A percentile compares a stretch with the other conserved stretches of the same genome.
Evolutionary conservation across 1,284 basidiomycete genomes (phyloP).

Genomic region (Pulveroboletus sp.): DNA sequence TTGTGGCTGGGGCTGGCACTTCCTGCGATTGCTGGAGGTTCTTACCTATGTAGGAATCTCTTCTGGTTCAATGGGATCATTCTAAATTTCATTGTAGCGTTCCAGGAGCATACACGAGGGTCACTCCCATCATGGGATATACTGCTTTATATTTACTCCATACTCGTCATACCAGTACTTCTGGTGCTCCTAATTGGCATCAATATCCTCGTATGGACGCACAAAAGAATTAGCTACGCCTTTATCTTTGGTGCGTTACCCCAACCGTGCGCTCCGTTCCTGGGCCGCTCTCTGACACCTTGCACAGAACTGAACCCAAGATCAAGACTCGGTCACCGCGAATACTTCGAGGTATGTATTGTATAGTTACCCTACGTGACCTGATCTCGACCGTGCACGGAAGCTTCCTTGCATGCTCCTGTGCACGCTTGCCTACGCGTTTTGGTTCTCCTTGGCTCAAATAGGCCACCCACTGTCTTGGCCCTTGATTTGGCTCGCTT

Average conservation of each 20-base stretch:
- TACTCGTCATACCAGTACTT: constrained; percentile 73
- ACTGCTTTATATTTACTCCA: constrained; percentile 79
- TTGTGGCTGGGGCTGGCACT: constrained; percentile 75
- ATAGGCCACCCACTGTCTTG: constrained; percentile 62
- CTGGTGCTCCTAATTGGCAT: constrained; percentile 80
- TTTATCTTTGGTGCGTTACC: constrained; percentile 82
- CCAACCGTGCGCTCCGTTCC: neutral
- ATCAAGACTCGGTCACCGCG: constrained; percentile 74
- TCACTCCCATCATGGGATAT: constrained; percentile 73
- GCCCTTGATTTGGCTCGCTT: constrained; percentile 85
- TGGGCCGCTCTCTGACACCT: neutral
- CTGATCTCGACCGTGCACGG: constrained; percentile 1
- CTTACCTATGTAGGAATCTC: constrained; percentile 62
- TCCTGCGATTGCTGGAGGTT: constrained; percentile 72
- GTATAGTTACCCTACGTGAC: neutral
- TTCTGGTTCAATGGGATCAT: neutral
- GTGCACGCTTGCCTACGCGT: constrained; percentile 73
- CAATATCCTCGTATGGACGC: constrained; percentile 80
- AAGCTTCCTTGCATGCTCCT: constrained; percentile 82
- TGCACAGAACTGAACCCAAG: constrained; percentile 71
- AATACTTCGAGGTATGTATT: constrained; percentile 75
- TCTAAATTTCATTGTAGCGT: constrained; percentile 45
- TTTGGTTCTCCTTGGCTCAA: constrained; percentile 81
- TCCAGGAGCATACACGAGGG: constrained; percentile 55
- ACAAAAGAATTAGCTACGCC: constrained; percentile 80